A percentile compares a stretch with the other conserved stretches of the same genome.
These are phyloP conservation scores for Verticillium klebahnii DNA, from an alignment of 2,329 filamentous ascomycete species.

Conservation along the genomic window DNA sequence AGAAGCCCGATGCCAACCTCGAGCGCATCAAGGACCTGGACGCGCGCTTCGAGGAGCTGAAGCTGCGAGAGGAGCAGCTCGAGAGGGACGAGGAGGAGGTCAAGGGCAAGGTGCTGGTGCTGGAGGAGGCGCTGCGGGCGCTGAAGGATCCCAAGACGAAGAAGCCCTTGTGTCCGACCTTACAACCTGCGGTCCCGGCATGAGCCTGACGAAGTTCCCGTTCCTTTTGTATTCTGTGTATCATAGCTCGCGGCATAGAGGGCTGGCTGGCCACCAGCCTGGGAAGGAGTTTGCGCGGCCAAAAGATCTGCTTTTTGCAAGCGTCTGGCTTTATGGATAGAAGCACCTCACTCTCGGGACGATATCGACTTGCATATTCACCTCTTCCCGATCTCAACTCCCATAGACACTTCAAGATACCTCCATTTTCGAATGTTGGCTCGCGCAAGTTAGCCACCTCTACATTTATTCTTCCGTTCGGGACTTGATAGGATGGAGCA, in stretches of 20 bases:
- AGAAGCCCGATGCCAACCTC: slow-evolving; percentile 55
- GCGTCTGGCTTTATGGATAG: neutral
- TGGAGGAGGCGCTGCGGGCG: slow-evolving; percentile 49
- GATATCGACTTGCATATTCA: too few species aligned
- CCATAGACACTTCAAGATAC: too few species aligned
- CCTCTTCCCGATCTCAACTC: too few species aligned
- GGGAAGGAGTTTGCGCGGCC: neutral
- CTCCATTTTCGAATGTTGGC: too few species aligned
- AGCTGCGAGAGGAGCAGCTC: neutral
- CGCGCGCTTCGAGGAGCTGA: slow-evolving; percentile 42
- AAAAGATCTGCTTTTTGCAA: neutral
- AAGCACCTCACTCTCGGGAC: neutral
- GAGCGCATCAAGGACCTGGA: slow-evolving; percentile 49
- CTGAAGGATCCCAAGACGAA: slow-evolving; percentile 55
- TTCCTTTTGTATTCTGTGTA: neutral
- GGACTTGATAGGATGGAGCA: too few species aligned
- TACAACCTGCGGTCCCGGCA: neutral
- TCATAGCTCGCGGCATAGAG: neutral
- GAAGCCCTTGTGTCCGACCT: slow-evolving; percentile 34
- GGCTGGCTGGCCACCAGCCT: neutral
- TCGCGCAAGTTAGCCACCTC: too few species aligned
- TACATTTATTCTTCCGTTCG: too few species aligned
- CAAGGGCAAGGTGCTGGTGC: slow-evolving; percentile 40
- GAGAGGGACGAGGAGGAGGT: slow-evolving; percentile 36
- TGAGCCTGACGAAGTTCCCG: neutral